Percentiles rank a stretch among this genome's conserved stretches.
These are phyloP conservation scores for Mucor mucedo DNA, from an alignment of 371 early-diverging fungal species.

Conservation along the genomic window DNA sequence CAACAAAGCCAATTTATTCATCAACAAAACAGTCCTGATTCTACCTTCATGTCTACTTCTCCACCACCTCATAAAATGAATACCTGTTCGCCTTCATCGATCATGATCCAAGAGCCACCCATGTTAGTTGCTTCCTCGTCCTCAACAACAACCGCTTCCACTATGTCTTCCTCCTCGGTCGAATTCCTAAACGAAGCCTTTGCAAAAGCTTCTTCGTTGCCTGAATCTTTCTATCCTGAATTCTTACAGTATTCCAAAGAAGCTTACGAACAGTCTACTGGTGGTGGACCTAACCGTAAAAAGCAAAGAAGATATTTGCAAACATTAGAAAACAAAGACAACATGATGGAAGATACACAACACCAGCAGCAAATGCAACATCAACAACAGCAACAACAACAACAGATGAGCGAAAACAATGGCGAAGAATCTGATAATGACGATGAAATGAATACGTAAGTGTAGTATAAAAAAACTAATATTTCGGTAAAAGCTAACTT, in stretches of 20 bases:
- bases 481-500: neutral
- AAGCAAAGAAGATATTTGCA: conserved; percentile 28
- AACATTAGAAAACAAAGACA: conserved; percentile 7
- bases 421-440: conserved; percentile 26
- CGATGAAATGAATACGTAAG: conserved; percentile 32
- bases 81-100: conserved; percentile 39
- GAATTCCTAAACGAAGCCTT: conserved; percentile 43
- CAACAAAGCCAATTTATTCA: conserved; percentile 20
- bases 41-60: conserved; percentile 30
- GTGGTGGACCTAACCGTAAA: conserved; percentile 34
- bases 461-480: neutral
- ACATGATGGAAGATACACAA: conserved; percentile 10
- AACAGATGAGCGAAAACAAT: neutral
- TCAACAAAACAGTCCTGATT: conserved; percentile 23
- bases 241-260: conserved; percentile 45
- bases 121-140: conserved; percentile 50
- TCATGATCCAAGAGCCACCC: conserved; percentile 46
- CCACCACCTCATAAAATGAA: conserved; percentile 16
- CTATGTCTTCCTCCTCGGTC: conserved; percentile 40
- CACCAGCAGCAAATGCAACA: conserved; percentile 7
- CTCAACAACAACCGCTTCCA: conserved; percentile 38
- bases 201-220: conserved; percentile 43
- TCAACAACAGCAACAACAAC: conserved; percentile 1
- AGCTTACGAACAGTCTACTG: conserved; percentile 42
- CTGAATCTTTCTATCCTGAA: conserved; percentile 45